These are phyloP conservation scores for Chaetomium strumarium DNA, from an alignment of 2,329 filamentous ascomycete genomes.

Conservation along the genomic window DNA sequence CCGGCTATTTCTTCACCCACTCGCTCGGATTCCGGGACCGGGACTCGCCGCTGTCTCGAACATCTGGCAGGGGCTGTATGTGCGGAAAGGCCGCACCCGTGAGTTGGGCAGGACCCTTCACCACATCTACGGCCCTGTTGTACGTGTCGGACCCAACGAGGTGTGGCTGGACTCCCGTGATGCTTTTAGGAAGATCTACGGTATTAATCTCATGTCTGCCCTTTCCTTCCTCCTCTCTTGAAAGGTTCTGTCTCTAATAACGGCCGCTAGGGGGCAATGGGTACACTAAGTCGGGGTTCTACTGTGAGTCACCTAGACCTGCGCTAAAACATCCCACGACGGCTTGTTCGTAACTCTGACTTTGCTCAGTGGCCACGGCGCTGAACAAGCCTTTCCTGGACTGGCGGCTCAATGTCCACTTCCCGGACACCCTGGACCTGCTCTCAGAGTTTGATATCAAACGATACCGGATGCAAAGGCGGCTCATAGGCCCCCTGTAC, in stretches of 20 bases:
- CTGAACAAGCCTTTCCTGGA: constrained; percentile 39
- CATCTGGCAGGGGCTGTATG: constrained; percentile 43
- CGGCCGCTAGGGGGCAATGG: constrained; percentile 40
- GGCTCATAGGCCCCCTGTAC: constrained; percentile 45
- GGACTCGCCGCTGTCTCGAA: constrained; percentile 41
- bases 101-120: constrained; percentile 41
- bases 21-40: constrained; percentile 43
- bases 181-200: constrained; percentile 44
- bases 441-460: constrained; percentile 43
- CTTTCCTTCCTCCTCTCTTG: not conserved
- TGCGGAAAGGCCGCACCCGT: constrained; percentile 38
- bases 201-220: constrained; percentile 24
- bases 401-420: constrained; percentile 32
- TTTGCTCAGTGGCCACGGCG: constrained; percentile 38
- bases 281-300: constrained; percentile 48
- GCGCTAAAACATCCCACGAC: not conserved
- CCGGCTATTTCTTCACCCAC: constrained; percentile 38
- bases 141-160: constrained; percentile 50
- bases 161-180: constrained; percentile 46
- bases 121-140: constrained; percentile 41
- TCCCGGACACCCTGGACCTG: constrained; percentile 44
- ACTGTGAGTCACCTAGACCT: constrained; percentile 33
- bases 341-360: not conserved
- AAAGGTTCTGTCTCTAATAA: not conserved
- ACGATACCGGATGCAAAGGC: constrained; percentile 44